These are phyloP conservation scores for Mucor lusitanicus DNA, from an alignment of 371 early-diverging fungal genomes.

Conservation along the genomic window DNA sequence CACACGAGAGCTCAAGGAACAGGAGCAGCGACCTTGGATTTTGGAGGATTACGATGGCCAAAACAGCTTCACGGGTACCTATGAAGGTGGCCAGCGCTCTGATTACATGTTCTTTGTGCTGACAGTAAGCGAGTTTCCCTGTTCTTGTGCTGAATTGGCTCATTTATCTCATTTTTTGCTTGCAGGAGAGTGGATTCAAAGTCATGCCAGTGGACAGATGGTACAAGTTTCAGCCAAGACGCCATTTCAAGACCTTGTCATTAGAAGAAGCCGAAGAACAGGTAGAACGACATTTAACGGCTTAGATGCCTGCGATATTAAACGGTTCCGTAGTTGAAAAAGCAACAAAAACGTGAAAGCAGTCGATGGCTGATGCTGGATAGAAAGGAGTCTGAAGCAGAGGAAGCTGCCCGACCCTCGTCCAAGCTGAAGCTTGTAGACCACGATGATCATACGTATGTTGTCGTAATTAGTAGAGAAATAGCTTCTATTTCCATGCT, in stretches of 20 bases:
- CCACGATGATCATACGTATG: slow-evolving; percentile 24
- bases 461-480: neutral
- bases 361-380: slow-evolving; percentile 79
- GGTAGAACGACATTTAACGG: slow-evolving; percentile 45
- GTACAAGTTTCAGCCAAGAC: slow-evolving; percentile 89
- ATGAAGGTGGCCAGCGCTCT: slow-evolving; percentile 79
- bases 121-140: slow-evolving; percentile 21
- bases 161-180: neutral
- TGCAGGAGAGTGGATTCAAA: slow-evolving; percentile 76
- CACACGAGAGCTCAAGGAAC: slow-evolving; percentile 66
- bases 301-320: too few species aligned
- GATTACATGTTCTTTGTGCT: slow-evolving; percentile 85
- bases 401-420: slow-evolving; percentile 9
- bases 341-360: slow-evolving; percentile 58
- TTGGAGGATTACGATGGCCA: slow-evolving; percentile 74
- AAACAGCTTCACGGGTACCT: slow-evolving; percentile 71
- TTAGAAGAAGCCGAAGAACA: slow-evolving; percentile 93
- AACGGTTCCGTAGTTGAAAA: slow-evolving; percentile 34
- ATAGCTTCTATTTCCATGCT: neutral
- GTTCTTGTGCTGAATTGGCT: neutral
- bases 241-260: slow-evolving; percentile 79
- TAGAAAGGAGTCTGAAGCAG: slow-evolving; percentile 29
- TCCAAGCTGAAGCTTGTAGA: slow-evolving; percentile 35
- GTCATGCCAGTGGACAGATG: slow-evolving; percentile 87
- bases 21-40: slow-evolving; percentile 81